A percentile compares a stretch with the other conserved stretches of the same genome.
phyloP scores from a whole-genome alignment of 2,329 filamentous ascomycete species.

The Trichoderma lentiforme region DNA sequence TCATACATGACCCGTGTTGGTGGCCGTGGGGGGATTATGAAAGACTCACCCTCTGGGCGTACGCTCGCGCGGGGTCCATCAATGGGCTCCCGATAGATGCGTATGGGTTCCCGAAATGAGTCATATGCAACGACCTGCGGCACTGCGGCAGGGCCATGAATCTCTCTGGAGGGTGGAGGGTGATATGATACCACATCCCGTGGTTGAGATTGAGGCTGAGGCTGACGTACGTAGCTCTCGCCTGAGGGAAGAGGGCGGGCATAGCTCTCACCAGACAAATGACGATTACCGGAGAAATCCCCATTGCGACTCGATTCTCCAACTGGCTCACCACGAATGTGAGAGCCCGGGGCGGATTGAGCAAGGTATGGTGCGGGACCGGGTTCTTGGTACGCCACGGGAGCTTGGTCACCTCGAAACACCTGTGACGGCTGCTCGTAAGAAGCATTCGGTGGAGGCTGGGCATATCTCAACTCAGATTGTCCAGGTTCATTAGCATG shows the following conservation, averaged over 20 bases:
- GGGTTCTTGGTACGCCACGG: slow-evolving; percentile 34
- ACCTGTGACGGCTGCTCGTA: slow-evolving; percentile 32
- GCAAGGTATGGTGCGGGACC: slow-evolving; percentile 25
- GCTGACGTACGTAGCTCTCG: slow-evolving; percentile 27
- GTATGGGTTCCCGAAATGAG: slow-evolving; percentile 39
- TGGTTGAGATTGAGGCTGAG: background rate
- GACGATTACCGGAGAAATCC: slow-evolving; percentile 34
- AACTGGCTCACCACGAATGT: slow-evolving; percentile 28
- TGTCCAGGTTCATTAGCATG: slow-evolving; percentile 32
- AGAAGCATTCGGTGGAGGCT: slow-evolving; percentile 36
- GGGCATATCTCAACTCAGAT: slow-evolving; percentile 42
- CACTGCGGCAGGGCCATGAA: slow-evolving; percentile 38
- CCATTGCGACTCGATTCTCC: slow-evolving; percentile 27
- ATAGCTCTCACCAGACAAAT: slow-evolving; percentile 29
- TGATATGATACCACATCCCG: slow-evolving; percentile 24
- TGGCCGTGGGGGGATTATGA: slow-evolving; percentile 50
- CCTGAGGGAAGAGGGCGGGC: slow-evolving; percentile 24
- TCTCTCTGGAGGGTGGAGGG: slow-evolving; percentile 36
- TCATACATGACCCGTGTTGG: slow-evolving; percentile 73
- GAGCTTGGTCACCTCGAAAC: slow-evolving; percentile 31
- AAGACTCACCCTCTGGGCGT: slow-evolving; percentile 48
- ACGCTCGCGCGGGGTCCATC: slow-evolving; percentile 45
- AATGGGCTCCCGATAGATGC: slow-evolving; percentile 44
- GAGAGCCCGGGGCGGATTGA: slow-evolving; percentile 26
- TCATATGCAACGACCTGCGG: slow-evolving; percentile 43